Evolutionary conservation across 2,329 filamentous ascomycete species (phyloP).

Genomic region (Xylaria polymorpha): DNA sequence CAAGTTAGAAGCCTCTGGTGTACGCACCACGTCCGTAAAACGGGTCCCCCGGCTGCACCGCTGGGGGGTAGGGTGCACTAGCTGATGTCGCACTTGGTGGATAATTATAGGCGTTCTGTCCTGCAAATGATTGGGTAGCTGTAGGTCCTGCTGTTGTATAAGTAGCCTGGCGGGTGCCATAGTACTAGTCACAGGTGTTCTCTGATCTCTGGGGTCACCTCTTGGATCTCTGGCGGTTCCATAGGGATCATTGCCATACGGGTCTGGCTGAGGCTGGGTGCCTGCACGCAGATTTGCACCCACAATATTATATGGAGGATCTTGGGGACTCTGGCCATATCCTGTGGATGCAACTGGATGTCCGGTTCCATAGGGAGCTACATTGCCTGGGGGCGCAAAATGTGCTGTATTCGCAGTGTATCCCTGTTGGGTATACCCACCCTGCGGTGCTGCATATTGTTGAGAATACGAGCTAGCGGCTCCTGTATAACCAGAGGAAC

Average conservation of each 20-base stretch:
- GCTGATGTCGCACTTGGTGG: conserved; percentile 50
- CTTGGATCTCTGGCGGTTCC: conserved; percentile 40
- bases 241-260: conserved; percentile 48
- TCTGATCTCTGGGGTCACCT: conserved; percentile 45
- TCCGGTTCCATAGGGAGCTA: conserved; percentile 44
- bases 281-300: conserved; percentile 44
- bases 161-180: conserved; percentile 48
- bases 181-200: conserved; percentile 48
- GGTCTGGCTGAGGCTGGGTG: conserved; percentile 40
- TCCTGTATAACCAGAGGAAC: conserved; percentile 62
- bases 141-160: conserved; percentile 49
- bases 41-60: conserved; percentile 62
- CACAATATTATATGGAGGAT: conserved; percentile 49
- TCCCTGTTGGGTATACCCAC: conserved; percentile 47
- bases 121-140: conserved; percentile 47
- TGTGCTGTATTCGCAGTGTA: conserved; percentile 47
- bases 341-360: conserved; percentile 44
- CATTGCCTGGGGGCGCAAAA: conserved; percentile 46
- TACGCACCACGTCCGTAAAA: conserved; percentile 72
- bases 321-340: conserved; percentile 47
- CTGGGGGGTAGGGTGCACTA: conserved; percentile 46
- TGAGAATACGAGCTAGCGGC: conserved; percentile 54
- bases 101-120: conserved; percentile 47
- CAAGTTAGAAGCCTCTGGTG: conserved; percentile 49
- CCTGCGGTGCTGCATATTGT: conserved; percentile 48